Base-by-base conservation (phyloP, 2,329 filamentous ascomycete genomes). In the Diplodia scrobiculata region DNA sequence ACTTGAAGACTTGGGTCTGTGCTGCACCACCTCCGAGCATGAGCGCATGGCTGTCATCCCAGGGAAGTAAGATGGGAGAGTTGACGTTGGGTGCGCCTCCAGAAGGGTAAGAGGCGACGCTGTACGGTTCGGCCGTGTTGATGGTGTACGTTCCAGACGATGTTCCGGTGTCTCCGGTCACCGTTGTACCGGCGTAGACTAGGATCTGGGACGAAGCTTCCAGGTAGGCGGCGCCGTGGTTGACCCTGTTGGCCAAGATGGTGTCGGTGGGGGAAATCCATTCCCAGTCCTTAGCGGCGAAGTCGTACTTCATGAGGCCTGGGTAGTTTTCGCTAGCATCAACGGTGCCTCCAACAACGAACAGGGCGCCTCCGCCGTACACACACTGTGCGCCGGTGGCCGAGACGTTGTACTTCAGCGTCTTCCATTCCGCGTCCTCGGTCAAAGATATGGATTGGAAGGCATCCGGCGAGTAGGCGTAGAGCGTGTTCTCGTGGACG, bases 341-440 rank as follows among this genome's bases (percentile, higher is more conserved):
- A 13, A 66, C 48, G 13, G 38, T 53, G 64, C 94, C 94, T 71
- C 94, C 94, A 45, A 98, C 87, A 54, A 97, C 84, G 74, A 89
- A 97, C 34, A 97, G 83, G 29, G 84, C 89, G 4, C 89, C 83
- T 27, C 83, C 85, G 45, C 87, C 88, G 65, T 87, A 88, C 25
- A 96, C 89, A 77, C 94, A 98, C 6, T 87, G 86, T 48, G 86
- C 91, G 53, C 90, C 91, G 1, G 86, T 87, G 25, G 97, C 90
- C 19, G 87, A 81, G 68, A 88, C 84, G 58, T 91, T 91, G 75
- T 84, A 84, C 0, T 83, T 73, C 70, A 95, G 77, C 70, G 82
- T 75, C 69, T 84, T 80, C 94, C 94, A 97, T 79, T 86, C 79
- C 58, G 87, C 90, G 60, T 90, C 90, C 70, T 87, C 78, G 69